A percentile compares a stretch with the other conserved stretches of the same genome.
phyloP scores from a whole-genome alignment of 768 basidiomycete species.

The Sporobolomyces phaffii region DNA sequence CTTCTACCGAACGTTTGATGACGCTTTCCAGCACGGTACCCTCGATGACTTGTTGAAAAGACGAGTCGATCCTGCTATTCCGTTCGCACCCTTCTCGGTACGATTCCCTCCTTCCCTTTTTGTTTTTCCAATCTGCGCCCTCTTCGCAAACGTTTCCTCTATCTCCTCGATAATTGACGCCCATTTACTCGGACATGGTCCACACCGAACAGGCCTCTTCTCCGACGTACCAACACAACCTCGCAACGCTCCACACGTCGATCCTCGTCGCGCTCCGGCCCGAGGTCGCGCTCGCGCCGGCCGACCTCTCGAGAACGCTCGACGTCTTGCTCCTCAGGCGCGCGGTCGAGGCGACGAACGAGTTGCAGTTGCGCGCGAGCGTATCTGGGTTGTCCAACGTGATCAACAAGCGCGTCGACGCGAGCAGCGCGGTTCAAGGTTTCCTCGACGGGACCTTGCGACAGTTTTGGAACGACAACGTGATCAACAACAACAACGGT shows the following conservation, averaged over 20 bases:
- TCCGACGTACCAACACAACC: constrained; percentile 18
- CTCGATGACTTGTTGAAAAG: background rate
- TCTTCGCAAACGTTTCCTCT: background rate
- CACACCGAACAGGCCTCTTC: background rate
- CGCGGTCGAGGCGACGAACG: constrained; percentile 7
- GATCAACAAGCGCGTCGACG: constrained; percentile 55
- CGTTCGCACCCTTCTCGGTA: constrained; percentile 23
- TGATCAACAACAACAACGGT: no score
- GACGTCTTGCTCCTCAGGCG: background rate
- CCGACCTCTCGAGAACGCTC: background rate
- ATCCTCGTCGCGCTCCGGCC: constrained; percentile 15
- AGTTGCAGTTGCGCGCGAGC: constrained; percentile 8
- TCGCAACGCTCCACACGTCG: constrained; percentile 18
- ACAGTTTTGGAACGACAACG: constrained; percentile 4
- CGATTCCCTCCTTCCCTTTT: background rate
- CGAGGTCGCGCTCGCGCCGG: background rate
- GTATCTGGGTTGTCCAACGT: constrained; percentile 1
- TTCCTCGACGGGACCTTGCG: constrained; percentile 13
- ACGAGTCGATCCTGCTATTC: background rate
- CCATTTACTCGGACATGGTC: background rate
- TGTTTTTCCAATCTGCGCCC: background rate
- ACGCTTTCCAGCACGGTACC: constrained; percentile 9
- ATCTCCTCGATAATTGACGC: background rate
- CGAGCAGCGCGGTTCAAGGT: background rate
- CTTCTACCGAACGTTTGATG: constrained; percentile 10